These are phyloP conservation scores for Oleoguttula mirabilis DNA, from an alignment of 495 filamentous ascomycete genomes.

Conservation along the genomic window DNA sequence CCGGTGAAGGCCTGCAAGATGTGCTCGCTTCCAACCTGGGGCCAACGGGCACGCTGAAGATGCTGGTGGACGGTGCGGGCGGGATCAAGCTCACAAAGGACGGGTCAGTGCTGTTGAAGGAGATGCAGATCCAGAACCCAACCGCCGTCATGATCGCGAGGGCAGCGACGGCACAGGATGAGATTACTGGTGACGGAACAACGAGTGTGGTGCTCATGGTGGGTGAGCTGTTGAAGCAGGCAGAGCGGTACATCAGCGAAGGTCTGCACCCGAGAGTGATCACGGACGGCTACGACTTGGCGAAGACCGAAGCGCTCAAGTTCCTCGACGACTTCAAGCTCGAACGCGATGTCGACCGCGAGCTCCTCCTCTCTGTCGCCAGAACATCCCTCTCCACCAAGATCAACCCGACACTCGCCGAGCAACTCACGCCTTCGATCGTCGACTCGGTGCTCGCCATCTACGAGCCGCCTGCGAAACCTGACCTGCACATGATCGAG, in stretches of 20 bases:
- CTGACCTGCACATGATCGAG: constrained; percentile 97
- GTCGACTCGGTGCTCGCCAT: constrained; percentile 94
- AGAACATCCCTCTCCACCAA: constrained; percentile 93
- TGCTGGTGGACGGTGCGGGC: constrained; percentile 94
- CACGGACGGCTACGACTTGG: constrained; percentile 95
- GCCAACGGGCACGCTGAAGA: constrained; percentile 90
- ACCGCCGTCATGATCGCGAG: constrained; percentile 86
- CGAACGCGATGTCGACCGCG: constrained; percentile 71
- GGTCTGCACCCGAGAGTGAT: constrained; percentile 92
- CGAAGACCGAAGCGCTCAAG: constrained; percentile 87
- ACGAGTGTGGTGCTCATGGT: constrained; percentile 93
- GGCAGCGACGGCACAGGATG: constrained; percentile 94
- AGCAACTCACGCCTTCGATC: constrained; percentile 83
- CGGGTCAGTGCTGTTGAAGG: constrained; percentile 85
- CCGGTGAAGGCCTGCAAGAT: constrained; percentile 58
- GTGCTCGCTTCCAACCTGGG: constrained; percentile 94
- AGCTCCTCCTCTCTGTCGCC: constrained; percentile 86
- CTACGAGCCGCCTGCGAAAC: constrained; percentile 77
- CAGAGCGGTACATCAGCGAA: constrained; percentile 84
- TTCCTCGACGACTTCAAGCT: constrained; percentile 95
- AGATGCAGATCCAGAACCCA: constrained; percentile 48
- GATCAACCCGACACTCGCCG: constrained; percentile 72
- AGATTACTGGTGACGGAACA: constrained; percentile 96
- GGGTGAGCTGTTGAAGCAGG: constrained; percentile 95
- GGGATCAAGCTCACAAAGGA: constrained; percentile 99